These are phyloP conservation scores for Debaryomyces sp. DNA, from an alignment of 1,139 yeast species.

Conservation along the genomic window DNA sequence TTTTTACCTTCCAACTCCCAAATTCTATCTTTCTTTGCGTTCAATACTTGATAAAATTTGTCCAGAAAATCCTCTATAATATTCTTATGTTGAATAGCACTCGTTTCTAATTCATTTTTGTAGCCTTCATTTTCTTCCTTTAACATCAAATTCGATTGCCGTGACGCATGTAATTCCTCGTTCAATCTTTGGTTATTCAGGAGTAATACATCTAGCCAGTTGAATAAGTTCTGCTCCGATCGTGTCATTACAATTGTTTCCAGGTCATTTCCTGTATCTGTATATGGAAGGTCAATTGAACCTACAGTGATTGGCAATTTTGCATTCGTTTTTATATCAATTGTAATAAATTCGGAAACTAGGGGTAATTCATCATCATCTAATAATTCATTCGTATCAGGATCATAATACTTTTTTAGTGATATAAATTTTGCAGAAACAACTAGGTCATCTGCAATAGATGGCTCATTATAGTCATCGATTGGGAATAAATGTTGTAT, in stretches of 20 bases:
- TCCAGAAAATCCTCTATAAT: constrained; percentile 37
- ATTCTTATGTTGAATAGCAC: constrained; percentile 26
- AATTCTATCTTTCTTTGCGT: constrained; percentile 39
- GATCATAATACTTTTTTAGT: constrained; percentile 17
- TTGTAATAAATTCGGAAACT: constrained; percentile 12
- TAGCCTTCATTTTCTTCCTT: constrained; percentile 16
- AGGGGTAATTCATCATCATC: constrained; percentile 18
- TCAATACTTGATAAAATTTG: constrained; percentile 39
- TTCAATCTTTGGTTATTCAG: constrained; percentile 18
- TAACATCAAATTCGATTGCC: constrained; percentile 10
- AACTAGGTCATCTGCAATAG: not conserved
- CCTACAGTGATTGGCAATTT: constrained; percentile 30
- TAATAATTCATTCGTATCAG: constrained; percentile 17
- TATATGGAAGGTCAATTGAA: constrained; percentile 19
- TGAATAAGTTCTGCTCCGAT: constrained; percentile 24
- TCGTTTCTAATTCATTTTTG: constrained; percentile 19
- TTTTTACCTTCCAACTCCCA: constrained; percentile 20
- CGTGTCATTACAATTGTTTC: constrained; percentile 9
- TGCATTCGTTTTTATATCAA: constrained; percentile 26
- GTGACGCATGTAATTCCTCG: constrained; percentile 7
- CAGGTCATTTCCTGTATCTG: constrained; percentile 12
- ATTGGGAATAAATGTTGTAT: constrained; percentile 8
- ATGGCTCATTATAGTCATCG: not conserved
- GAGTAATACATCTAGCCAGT: constrained; percentile 30
- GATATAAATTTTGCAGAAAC: constrained; percentile 11